These are phyloP conservation scores for Wickerhamomyces subpelliculosus DNA, from an alignment of 805 yeast genomes.

Conservation along the genomic window DNA sequence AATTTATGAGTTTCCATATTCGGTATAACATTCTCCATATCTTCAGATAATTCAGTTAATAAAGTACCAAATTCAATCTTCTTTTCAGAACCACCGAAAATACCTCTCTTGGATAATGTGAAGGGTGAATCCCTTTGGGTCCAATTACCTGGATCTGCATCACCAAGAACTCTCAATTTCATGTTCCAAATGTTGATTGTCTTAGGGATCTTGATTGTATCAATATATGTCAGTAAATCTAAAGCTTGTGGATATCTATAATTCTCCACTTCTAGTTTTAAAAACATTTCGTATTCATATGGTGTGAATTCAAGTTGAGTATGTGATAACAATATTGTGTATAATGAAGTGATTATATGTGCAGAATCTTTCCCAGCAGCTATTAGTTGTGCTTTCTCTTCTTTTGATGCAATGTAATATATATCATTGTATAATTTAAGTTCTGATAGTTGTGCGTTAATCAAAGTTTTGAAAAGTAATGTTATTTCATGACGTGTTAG, in stretches of 20 bases:
- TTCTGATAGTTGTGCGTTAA: not conserved
- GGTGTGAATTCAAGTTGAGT: not conserved
- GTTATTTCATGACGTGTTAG: slow-evolving; percentile 4
- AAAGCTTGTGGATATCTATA: not conserved
- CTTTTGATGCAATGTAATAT: too few relatives aligned
- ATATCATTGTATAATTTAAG: not conserved
- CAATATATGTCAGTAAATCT: not conserved
- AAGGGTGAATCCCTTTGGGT: too few relatives aligned
- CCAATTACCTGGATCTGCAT: not conserved
- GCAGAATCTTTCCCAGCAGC: not conserved
- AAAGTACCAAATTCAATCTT: not conserved
- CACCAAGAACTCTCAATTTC: not conserved
- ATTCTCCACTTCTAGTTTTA: not conserved
- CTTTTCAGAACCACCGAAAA: not conserved
- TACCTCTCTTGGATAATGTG: not conserved
- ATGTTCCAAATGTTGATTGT: not conserved
- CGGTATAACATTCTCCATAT: not conserved
- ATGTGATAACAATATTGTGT: not conserved
- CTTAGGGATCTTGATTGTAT: not conserved
- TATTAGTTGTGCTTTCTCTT: too few relatives aligned
- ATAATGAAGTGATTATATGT: not conserved
- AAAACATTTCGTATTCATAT: not conserved
- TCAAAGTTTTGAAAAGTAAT: slow-evolving; percentile 1
- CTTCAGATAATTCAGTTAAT: not conserved
- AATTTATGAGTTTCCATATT: not conserved